phyloP scores from a whole-genome alignment of 2,329 filamentous ascomycete species.

The Stemphylium lycopersici region DNA sequence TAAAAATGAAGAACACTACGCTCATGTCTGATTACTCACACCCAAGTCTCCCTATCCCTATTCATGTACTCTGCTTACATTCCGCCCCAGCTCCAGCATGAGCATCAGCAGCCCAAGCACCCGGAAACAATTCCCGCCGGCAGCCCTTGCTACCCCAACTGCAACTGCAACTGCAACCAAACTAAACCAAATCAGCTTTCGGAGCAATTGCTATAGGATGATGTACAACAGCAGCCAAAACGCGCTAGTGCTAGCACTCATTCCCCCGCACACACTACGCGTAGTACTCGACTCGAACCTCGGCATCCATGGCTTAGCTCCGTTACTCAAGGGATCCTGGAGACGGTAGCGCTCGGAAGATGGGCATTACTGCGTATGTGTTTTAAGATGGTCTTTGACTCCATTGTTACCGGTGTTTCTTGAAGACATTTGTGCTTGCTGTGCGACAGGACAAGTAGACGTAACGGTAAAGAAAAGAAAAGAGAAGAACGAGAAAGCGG shows the following conservation, averaged over 20 bases:
- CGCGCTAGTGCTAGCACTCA: neutral
- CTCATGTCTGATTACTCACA: too few species aligned
- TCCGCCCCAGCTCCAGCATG: too few species aligned
- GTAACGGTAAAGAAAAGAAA: too few species aligned
- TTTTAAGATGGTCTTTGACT: too few species aligned
- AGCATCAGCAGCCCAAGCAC: too few species aligned
- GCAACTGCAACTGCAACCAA: too few species aligned
- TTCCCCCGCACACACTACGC: conserved; percentile 22
- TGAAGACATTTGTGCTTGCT: neutral
- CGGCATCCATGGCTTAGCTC: conserved; percentile 20
- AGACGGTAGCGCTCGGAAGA: neutral
- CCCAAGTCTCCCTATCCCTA: too few species aligned
- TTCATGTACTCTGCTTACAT: too few species aligned
- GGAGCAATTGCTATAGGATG: neutral
- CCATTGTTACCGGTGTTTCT: too few species aligned
- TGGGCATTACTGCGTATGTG: too few species aligned
- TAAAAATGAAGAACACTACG: too few species aligned
- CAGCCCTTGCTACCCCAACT: neutral
- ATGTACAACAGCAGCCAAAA: neutral
- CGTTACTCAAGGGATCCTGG: neutral
- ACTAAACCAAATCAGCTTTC: neutral
- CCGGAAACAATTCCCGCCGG: neutral
- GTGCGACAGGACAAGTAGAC: too few species aligned
- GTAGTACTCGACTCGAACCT: conserved; percentile 22
- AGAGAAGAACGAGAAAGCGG: neutral